Percentiles rank a stretch among this genome's conserved stretches.
Conservation (phyloP, 2,329 filamentous ascomycete species). For the Trichoderma atroviride region DNA sequence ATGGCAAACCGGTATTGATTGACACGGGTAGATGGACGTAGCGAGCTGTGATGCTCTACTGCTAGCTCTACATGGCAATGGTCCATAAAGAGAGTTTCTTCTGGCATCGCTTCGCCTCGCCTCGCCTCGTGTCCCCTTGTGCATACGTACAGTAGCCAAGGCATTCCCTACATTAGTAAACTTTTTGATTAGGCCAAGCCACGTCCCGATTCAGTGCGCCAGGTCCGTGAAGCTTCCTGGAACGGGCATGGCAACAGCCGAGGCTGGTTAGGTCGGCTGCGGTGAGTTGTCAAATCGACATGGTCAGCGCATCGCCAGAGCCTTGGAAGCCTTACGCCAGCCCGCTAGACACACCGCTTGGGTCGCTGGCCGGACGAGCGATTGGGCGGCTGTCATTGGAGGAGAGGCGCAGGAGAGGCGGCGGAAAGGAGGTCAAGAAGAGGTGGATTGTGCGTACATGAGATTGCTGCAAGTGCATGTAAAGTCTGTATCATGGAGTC, state of each 20-base stretch:
- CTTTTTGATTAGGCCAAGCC: constrained; percentile 9
- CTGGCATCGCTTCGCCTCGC: background rate
- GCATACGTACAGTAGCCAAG: too few species aligned
- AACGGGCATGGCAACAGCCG: constrained; percentile 6
- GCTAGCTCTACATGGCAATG: too few species aligned
- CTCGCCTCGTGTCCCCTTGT: background rate
- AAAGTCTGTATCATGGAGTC: background rate
- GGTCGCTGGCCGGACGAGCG: background rate
- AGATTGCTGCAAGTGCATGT: background rate
- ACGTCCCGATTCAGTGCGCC: constrained; percentile 20
- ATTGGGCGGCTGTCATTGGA: constrained; percentile 16
- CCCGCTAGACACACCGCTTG: constrained; percentile 27
- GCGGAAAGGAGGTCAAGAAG: constrained; percentile 19
- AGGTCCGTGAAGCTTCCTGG: background rate
- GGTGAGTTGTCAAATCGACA: constrained; percentile 23
- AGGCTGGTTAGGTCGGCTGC: constrained; percentile 16
- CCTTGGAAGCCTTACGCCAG: constrained; percentile 15
- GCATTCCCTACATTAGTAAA: constrained; percentile 2
- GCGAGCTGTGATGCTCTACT: background rate
- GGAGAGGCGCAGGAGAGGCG: constrained; percentile 6
- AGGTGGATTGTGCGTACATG: constrained; percentile 1
- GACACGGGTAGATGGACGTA: background rate
- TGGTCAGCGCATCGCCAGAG: constrained; percentile 19
- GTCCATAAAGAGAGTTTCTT: background rate
- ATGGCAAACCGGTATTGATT: background rate